Evolutionary conservation across 495 filamentous ascomycete genomes (phyloP).

Genomic region (Hyaloscypha finlandica): DNA sequence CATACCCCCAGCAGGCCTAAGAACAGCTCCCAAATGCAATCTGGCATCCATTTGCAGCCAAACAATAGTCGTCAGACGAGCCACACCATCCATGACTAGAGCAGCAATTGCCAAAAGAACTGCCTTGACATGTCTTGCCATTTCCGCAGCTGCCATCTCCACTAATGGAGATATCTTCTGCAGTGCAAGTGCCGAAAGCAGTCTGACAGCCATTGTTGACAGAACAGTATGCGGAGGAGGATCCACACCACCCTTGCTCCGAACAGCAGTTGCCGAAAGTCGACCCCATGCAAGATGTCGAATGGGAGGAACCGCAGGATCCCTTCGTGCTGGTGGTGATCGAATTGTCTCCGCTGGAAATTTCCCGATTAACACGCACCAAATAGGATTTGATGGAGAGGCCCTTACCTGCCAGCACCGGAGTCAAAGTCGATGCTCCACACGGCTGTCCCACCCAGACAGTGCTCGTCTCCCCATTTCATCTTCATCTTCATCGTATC

Average conservation of each 20-base stretch:
- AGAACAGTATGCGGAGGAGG: slow-evolving; percentile 1
- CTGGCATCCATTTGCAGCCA: slow-evolving; percentile 9
- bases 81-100: slow-evolving; percentile 15
- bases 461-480: slow-evolving; percentile 35
- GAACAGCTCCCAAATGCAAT: slow-evolving; percentile 11
- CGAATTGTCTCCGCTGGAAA: neutral
- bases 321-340: slow-evolving; percentile 6
- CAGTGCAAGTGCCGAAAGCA: slow-evolving; percentile 4
- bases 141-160: slow-evolving; percentile 14
- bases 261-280: slow-evolving; percentile 15
- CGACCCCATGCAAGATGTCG: slow-evolving; percentile 1
- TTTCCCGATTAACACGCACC: neutral
- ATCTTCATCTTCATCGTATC: slow-evolving; percentile 32
- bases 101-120: neutral
- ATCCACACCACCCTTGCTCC: neutral
- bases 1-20: neutral
- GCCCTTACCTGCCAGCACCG: slow-evolving; percentile 17
- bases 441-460: slow-evolving; percentile 34
- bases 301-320: slow-evolving; percentile 1
- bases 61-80: slow-evolving; percentile 1
- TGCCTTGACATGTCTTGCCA: neutral
- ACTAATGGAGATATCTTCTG: neutral
- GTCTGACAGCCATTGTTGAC: neutral
- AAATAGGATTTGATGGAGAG: neutral
- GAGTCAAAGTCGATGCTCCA: slow-evolving; percentile 26